Base-by-base conservation (phyloP, 441 rosid species). In the Cnidoscolus chayamansa region DNA sequence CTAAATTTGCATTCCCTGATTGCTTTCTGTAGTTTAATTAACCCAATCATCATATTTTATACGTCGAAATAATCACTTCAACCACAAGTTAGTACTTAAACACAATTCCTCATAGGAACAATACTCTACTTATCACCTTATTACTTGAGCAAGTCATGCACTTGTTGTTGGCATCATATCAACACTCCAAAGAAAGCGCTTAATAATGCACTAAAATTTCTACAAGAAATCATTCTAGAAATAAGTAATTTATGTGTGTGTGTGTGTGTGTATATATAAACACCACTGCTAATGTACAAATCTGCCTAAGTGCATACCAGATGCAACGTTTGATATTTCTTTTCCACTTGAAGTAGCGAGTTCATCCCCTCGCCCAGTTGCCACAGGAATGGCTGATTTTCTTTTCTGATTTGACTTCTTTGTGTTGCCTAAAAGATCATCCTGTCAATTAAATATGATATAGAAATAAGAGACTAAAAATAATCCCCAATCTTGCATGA, bases 391-490 rank as follows among this genome's bases (percentile, higher is more conserved):
- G 64, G 75, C 71, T 51, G 87, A 79, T 65, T 80, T 81, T 50
- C 55, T 80, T 68, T 81, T 87, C 67, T 77, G 77, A 48, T 63
- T 70, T 7, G 76, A 32, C 50, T 65, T 79, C 72, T 85, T 84
- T 66, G 72, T 60, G 65, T 74, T 78, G 50, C 81, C 87, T 67
- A 85, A 85, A 48, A 78, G 82, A 74, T 81, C 78, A 84, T 85
- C 79, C 92, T 86, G 74, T 63, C 58, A 74, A 67, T 63, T 63
- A 82, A 70, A 76, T 70, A 71, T 30, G 7, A 64, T 63, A 65
- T 53, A 10, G 20, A 30, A 63, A 50, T 40, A 60, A 79, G 71
- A 63, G 16, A 56, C 57, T 16, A 53, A 57, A 61, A 64, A 50
- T 35, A n/a, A 65, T 37, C 66, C 51, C 67, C 67, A 62, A 60